Base-by-base conservation (phyloP, 2,329 filamentous ascomycete genomes). In the Alternaria brassicae region DNA sequence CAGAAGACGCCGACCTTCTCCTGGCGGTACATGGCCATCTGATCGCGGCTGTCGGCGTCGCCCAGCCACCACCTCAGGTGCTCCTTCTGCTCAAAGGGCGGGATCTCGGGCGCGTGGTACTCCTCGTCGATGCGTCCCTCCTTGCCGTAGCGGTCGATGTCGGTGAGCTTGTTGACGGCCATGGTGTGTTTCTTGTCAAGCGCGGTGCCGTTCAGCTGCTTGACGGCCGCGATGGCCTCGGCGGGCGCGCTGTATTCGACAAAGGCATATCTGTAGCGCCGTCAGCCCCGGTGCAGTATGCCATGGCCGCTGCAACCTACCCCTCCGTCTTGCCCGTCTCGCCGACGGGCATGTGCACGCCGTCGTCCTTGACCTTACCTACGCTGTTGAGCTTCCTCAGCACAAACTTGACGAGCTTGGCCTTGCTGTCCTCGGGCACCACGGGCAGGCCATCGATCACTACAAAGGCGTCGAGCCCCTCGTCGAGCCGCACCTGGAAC, bases 121-220 rank as follows among this genome's bases (percentile, higher is more conserved):
- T 93, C 89, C 74, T 99, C 95, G 68, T 97, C 91, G 72, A 99
- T 87, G 68, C 93, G 89, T 69, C 95, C 95, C 82, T 98, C 95
- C 64, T 93, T 88, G 65, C 95, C 95, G 79, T 92, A 99, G 69
- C 95, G 91, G 78, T 99, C 95, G 74, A 99, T 93, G 77, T 99
- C 95, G 72, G 93, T 97, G 72, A 99, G 86, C 82, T 99, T 99
- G 88, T 99, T 99, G 72, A 99, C 93, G 65, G 90, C 87, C 71
- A 99, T 88, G 52, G 88, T 97, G 85, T 99, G 93, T 83, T 90
- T 97, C 87, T 96, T 98, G 83, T 99, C 95, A 73, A 99, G 90
- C 42, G 94, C 87, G 6, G 91, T 89, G 72, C 88, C 87, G 79
- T 99, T 89, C 60, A 99, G 89, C 73, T 91, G 88, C 79, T 96